phyloP scores from a whole-genome alignment of 108 stramenopile genomes.

The Cyclotella atomus region DNA sequence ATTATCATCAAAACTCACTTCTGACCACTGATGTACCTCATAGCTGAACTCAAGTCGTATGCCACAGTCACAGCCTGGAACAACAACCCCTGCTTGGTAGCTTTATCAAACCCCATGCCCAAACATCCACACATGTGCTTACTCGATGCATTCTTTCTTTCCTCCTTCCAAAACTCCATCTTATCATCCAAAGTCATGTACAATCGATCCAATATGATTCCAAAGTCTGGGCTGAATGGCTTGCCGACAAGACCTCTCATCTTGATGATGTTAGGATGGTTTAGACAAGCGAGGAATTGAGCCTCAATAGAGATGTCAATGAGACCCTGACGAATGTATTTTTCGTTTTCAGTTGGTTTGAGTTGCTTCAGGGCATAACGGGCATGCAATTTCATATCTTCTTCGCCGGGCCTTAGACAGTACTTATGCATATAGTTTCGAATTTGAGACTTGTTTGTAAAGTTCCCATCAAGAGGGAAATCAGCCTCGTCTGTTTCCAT shows the following conservation, averaged over 20 bases:
- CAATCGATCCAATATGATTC: constrained; percentile 67
- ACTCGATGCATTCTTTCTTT: constrained; percentile 29
- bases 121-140: constrained; percentile 33
- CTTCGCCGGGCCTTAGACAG: constrained; percentile 23
- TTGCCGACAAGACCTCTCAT: constrained; percentile 61
- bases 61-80: constrained; percentile 32
- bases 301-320: constrained; percentile 77
- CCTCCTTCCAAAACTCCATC: constrained; percentile 56
- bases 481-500: constrained; percentile 32
- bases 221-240: constrained; percentile 55
- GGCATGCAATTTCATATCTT: constrained; percentile 3
- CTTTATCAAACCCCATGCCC: constrained; percentile 14
- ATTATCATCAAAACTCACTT: constrained; percentile 45
- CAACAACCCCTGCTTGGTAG: background rate
- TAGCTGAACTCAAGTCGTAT: constrained; percentile 62
- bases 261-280: constrained; percentile 73
- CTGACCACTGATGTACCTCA: constrained; percentile 59
- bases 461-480: constrained; percentile 21
- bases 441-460: constrained; percentile 32
- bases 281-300: constrained; percentile 62
- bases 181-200: constrained; percentile 58
- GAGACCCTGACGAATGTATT: constrained; percentile 34
- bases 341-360: constrained; percentile 12
- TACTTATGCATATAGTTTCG: constrained; percentile 39
- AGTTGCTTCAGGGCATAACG: constrained; percentile 50